These are phyloP conservation scores for Vanderwaltozyma tropicalis DNA, from an alignment of 805 yeast species.

Conservation along the genomic window DNA sequence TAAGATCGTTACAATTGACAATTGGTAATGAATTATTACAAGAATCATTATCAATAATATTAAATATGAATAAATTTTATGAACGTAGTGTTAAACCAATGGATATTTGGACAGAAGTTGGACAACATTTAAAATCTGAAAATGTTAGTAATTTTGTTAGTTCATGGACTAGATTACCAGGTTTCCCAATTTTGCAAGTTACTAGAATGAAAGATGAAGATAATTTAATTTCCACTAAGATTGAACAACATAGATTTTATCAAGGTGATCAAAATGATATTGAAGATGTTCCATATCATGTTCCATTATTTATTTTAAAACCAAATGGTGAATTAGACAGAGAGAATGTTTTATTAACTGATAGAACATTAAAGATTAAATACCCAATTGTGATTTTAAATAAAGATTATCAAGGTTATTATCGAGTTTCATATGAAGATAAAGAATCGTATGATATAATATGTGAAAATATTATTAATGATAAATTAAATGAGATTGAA, in stretches of 20 bases:
- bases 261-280: constrained; percentile 23
- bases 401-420: constrained; percentile 31
- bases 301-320: constrained; percentile 38
- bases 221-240: constrained; percentile 10
- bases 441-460: constrained; percentile 20
- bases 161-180: constrained; percentile 53
- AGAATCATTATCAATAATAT: constrained; percentile 11
- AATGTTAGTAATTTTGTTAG: constrained; percentile 24
- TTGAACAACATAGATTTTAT: constrained; percentile 34
- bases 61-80: constrained; percentile 11
- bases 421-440: constrained; percentile 38
- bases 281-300: constrained; percentile 52
- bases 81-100: constrained; percentile 20
- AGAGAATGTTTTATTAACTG: constrained; percentile 20
- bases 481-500: constrained; percentile 19
- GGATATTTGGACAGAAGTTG: constrained; percentile 21
- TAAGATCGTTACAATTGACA: constrained; percentile 21
- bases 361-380: constrained; percentile 16
- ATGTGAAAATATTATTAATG: constrained; percentile 9
- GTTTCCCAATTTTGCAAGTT: constrained; percentile 45
- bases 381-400: constrained; percentile 15
- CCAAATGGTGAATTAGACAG: constrained; percentile 13
- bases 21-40: constrained; percentile 16
- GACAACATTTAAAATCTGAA: constrained; percentile 15
- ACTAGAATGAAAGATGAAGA: constrained; percentile 7